Base-by-base conservation (phyloP, 164 flowering plant genomes). In the Annona cherimola region DNA sequence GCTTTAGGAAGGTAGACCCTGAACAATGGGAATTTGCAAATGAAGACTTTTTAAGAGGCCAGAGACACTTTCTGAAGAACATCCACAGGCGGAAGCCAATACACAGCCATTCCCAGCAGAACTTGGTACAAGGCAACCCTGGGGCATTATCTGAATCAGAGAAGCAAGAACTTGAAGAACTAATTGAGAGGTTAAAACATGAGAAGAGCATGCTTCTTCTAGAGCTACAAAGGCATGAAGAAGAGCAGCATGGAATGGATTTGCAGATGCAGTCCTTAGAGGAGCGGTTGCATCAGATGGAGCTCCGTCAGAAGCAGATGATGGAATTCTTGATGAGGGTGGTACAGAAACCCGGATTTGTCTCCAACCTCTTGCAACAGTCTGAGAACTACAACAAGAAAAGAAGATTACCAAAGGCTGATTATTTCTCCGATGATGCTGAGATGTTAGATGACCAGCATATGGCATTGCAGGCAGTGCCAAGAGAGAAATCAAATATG, bases 11-110 rank as follows among this genome's bases (percentile, higher is more conserved):
- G 80, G 67, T 84, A 55, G 96, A 93, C 80, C 94, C 94, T 3
- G 96, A 93, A 57, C 93, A 87, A 60, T 93, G 96, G 96, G 98
- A 93, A 73, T 93, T 93, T 74, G 91, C 88, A 5, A 93, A 91
- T 55, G 96, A 91, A 64, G 96, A 87, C 42, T 93, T 93, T 69
- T 63, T 88, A 42, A 82, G 89, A 77, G 96, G 92, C 12, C 82
- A 88, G 71, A 78, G 76, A 62, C 86, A 91, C 63, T 88, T 91
- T 55, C 46, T 93, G 69, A 89, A 84, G 73, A 93, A 88, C 26
- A 93, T 93, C 45, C 86, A 89, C 72, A 72, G 98, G 20, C 85
- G 96, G 19, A 93, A 93, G 73, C 96, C 98, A 5, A 78, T 89
- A 45, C 93, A 89, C 70, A 91, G 94, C 79, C 98, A 93, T 76